Base-by-base conservation (phyloP, 139 green algal genomes). In the Haematococcus sp. region DNA sequence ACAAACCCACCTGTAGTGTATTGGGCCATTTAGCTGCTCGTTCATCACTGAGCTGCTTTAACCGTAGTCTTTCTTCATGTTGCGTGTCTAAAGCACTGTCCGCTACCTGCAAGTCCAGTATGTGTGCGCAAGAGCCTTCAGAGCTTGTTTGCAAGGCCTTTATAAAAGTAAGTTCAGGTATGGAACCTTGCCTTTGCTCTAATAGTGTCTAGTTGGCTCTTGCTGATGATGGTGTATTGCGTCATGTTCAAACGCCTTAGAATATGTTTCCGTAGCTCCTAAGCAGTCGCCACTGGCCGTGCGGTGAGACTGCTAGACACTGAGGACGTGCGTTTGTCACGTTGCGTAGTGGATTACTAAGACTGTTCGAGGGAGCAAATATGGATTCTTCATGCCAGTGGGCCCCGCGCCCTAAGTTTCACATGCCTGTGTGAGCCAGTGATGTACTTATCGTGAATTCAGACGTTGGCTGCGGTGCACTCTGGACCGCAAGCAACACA, bases 21-120 rank as follows among this genome's bases (percentile, higher is more conserved):
- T 93, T 91, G 22, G 88, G 85, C 88, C 88, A 93, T 70, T 85
- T 77, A 5, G 68, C 59, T 13, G 88, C 83, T 19, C 88, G 71
- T 35, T 77, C 78, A n/a, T 89, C 86, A 64, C 84, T 91, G 23
- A 84, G 68, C 30, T 77, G 17, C 65, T 93, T 91, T 2, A 90
- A 74, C 1, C 77, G 54, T 31, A 71, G 60, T 13, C 75, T 52
- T 28, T 90, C 84, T 22, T 88, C 74, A n/a, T 77, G 33, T 30
- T 60, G 54, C 2, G 46, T 77, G 17, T 84, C 76, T 5, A 71
- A 44, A 43, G 34, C 28, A 3, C 30, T 35, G 2, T 67, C 59
- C 19, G 72, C 72, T 11, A 84, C 72, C 84, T 87, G 75, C 63
- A 65, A 22, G 4, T 23, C 27, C 32, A 74, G 4, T 22, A 2